Base-by-base conservation (phyloP, 2,329 filamentous ascomycete genomes). In the Thelonectria rubi region DNA sequence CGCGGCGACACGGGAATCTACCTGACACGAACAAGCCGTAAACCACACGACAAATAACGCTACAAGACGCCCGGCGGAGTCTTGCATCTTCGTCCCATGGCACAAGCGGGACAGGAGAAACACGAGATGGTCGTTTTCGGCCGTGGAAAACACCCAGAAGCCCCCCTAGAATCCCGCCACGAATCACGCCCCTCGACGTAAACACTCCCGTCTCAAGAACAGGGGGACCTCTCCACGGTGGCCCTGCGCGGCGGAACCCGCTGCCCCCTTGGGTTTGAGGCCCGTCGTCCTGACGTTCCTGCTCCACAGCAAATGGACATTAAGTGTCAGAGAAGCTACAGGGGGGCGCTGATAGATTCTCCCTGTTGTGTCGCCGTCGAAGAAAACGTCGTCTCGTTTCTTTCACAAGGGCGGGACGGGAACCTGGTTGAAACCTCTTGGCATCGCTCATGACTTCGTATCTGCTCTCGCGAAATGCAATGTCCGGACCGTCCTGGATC, bases 361-460 rank as follows among this genome's bases (percentile, higher is more conserved):
- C 26, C 26, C 26, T 30, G 26, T 30, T 30, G 7, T 30, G 24
- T 7, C 24, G 24, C 24, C 7, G 24, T 34, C 3, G 32, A 14
- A 34, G 11, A 14, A 14, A 34, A 30, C 5, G 26, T 30, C 26
- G 26, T 6, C 34, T 37, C 15, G 34, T 37, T 37, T 32, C 26
- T 9, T 54, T 45, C 21, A 18, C 14, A 12, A 3, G 7, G 18
- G 26, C 17, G 8, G 17, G 7, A 7, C 18, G 26, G 18, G 15
- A 47, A 55, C 12, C 6, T 37, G 24, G n/a, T 43, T 39, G 34
- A 18, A 55, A 47, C 15, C 5, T 39, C 52, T 55, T 55, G 52
- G 52, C 52, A 46, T 37, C 45, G 26, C 17, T 15, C 10, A 37
- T 26, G 17, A 37, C 24, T 11, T 55, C 52, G 42, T 55, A 26